A percentile compares a stretch with the other conserved stretches of the same genome.
Evolutionary conservation across 768 basidiomycete genomes (phyloP).

Genomic region (Mrakia gelida): DNA sequence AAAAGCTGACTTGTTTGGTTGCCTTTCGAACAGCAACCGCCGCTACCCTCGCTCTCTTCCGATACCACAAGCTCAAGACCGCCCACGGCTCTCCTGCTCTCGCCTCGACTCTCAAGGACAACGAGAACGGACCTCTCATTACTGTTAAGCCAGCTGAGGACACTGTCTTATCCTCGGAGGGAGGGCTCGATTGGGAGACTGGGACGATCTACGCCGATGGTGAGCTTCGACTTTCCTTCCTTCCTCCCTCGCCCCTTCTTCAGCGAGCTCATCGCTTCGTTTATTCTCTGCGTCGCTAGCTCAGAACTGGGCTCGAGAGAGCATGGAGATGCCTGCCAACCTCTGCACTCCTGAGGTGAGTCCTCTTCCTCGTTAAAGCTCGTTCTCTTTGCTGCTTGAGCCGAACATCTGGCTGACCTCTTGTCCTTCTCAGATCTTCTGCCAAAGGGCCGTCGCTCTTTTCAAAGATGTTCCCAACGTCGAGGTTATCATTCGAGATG

Average conservation of each 20-base stretch:
- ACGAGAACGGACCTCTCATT: conserved; percentile 45
- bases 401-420: no score
- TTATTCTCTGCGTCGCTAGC: no score
- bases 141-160: conserved; percentile 51
- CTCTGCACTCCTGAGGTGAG: conserved; percentile 34
- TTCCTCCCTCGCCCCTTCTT: background rate
- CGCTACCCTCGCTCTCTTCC: conserved; percentile 67
- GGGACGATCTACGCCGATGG: conserved; percentile 70
- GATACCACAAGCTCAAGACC: conserved; percentile 70
- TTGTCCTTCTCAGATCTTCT: conserved; percentile 54
- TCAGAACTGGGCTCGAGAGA: conserved; percentile 46
- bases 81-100: conserved; percentile 23
- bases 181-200: conserved; percentile 56
- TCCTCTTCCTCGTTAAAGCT: background rate
- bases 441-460: conserved; percentile 63
- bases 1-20: conserved; percentile 17
- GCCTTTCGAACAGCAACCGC: conserved; percentile 58
- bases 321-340: conserved; percentile 81
- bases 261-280: background rate
- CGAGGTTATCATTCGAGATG: conserved; percentile 65
- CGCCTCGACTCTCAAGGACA: background rate
- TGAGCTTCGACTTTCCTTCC: conserved; percentile 51
- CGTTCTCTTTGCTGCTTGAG: no score
- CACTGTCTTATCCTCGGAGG: conserved; percentile 48
- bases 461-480: conserved; percentile 65